Conservation (phyloP, 345 rosid species). For the Arabidopsis arenosa region DNA sequence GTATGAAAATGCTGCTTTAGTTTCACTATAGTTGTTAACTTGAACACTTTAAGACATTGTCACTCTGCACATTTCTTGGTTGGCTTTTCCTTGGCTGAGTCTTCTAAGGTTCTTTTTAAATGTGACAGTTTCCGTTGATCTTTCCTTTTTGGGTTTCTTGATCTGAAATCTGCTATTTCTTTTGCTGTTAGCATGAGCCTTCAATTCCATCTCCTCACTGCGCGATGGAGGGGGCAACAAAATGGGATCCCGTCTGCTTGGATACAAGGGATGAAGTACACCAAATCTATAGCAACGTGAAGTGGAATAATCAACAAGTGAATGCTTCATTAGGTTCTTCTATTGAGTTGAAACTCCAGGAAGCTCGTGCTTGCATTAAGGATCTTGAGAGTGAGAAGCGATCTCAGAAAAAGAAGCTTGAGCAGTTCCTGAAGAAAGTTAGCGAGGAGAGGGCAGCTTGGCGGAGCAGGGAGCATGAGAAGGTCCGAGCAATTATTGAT, state of each 20-base stretch:
- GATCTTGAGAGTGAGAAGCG: slow-evolving; percentile 75
- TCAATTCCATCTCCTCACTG: slow-evolving; percentile 59
- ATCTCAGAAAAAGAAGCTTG: slow-evolving; percentile 80
- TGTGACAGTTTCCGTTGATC: neutral
- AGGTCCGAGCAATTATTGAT: slow-evolving; percentile 72
- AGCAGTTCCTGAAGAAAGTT: slow-evolving; percentile 80
- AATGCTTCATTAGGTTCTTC: slow-evolving; percentile 64
- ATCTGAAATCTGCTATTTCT: slow-evolving; percentile 14
- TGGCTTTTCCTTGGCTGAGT: slow-evolving; percentile 4
- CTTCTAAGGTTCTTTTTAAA: neutral
- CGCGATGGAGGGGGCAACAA: slow-evolving; percentile 88
- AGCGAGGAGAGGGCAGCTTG: slow-evolving; percentile 83
- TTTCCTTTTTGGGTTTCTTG: neutral
- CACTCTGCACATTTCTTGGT: neutral
- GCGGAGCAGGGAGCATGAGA: slow-evolving; percentile 88
- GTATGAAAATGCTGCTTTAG: slow-evolving; percentile 5
- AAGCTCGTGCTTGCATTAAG: slow-evolving; percentile 61
- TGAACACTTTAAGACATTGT: slow-evolving; percentile 14
- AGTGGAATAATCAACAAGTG: slow-evolving; percentile 59
- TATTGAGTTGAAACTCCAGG: slow-evolving; percentile 69
- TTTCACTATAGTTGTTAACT: neutral
- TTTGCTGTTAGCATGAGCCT: slow-evolving; percentile 57
- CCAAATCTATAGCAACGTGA: slow-evolving; percentile 53
- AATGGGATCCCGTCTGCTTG: slow-evolving; percentile 76
- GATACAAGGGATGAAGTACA: slow-evolving; percentile 55